Conservation (phyloP, 768 basidiomycete species). For the Boletellus ananas region DNA sequence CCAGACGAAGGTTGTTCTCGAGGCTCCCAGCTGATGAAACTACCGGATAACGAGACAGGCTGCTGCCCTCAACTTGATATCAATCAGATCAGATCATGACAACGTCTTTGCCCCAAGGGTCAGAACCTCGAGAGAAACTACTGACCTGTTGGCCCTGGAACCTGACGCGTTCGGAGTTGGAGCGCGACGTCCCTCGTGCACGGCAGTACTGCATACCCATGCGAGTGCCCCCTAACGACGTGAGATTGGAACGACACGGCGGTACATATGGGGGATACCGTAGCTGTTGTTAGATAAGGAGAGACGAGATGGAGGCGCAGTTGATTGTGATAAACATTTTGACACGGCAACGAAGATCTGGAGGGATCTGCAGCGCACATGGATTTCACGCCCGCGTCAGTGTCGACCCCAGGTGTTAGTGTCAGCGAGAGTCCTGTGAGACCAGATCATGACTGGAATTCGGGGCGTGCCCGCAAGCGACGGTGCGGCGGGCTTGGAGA, state of each 20-base stretch:
- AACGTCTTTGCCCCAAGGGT: constrained; percentile 8
- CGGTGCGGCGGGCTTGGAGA: neutral
- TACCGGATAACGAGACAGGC: neutral
- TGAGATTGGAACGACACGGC: constrained; percentile 4
- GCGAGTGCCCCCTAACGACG: constrained; percentile 6
- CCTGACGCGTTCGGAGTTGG: neutral
- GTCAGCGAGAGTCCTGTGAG: constrained; percentile 7
- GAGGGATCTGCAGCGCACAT: constrained; percentile 15
- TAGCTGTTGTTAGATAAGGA: neutral
- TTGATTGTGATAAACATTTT: constrained; percentile 12
- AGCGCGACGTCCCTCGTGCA: neutral
- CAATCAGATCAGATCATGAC: neutral
- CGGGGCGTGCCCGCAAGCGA: constrained; percentile 13
- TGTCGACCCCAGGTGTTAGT: constrained; percentile 14
- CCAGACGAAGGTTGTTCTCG: constrained; percentile 8
- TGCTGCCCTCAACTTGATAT: neutral
- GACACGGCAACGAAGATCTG: constrained; percentile 23
- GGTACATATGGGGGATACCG: constrained; percentile 1
- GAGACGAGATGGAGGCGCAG: constrained; percentile 20
- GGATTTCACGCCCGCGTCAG: constrained; percentile 11
- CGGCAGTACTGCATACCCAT: constrained; percentile 3
- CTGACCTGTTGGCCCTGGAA: constrained; percentile 7
- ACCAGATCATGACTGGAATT: constrained; percentile 13
- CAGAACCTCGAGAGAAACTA: constrained; percentile 1
- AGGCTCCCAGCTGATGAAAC: constrained; percentile 10